phyloP scores from a whole-genome alignment of 2,329 filamentous ascomycete species.

The Apiospora aurea region DNA sequence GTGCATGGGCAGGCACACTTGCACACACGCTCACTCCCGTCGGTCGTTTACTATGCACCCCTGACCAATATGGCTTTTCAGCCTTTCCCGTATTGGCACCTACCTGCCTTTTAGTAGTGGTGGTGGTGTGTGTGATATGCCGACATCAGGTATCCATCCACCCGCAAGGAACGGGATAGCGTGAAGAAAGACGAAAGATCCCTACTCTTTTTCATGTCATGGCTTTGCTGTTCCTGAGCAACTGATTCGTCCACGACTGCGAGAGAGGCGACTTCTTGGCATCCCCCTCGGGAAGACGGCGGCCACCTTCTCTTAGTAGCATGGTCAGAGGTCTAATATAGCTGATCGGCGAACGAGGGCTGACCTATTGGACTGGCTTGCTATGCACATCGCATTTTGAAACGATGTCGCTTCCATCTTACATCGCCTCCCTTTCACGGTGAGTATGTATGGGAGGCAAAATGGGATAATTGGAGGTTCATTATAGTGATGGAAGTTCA shows the following conservation, averaged over 20 bases:
- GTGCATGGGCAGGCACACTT: background rate
- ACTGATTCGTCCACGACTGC: conserved; percentile 11
- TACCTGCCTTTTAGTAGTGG: background rate
- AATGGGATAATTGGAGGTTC: background rate
- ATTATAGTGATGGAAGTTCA: background rate
- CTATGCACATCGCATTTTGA: background rate
- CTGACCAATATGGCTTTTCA: background rate
- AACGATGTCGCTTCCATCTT: background rate
- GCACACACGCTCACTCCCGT: background rate
- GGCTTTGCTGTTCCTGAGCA: background rate
- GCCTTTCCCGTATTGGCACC: background rate
- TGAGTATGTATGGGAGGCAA: background rate
- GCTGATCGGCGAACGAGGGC: conserved; percentile 17
- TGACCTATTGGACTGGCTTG: background rate
- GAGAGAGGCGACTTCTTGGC: background rate
- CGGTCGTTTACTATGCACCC: conserved; percentile 1
- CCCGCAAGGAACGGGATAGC: background rate
- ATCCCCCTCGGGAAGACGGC: background rate
- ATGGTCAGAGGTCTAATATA: conserved; percentile 16
- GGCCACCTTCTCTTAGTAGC: background rate
- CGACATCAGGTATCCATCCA: background rate
- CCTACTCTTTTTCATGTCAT: background rate
- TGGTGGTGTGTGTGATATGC: background rate
- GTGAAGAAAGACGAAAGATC: background rate
- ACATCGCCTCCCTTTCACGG: background rate